Base-by-base conservation (phyloP, 768 basidiomycete species). In the Neoboletus magnificus region DNA sequence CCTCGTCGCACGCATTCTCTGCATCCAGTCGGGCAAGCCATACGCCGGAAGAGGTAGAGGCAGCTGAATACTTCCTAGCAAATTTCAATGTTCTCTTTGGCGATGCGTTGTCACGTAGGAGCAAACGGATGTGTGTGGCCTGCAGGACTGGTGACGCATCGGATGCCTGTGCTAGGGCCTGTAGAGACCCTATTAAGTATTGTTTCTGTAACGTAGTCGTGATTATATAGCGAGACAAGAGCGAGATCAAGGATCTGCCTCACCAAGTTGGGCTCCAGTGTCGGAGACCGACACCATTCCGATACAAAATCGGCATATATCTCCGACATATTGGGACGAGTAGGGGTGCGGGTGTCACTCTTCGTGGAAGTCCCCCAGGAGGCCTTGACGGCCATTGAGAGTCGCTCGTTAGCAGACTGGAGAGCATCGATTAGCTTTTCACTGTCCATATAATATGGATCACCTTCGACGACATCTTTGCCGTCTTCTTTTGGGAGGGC, bases 1-100 rank as follows among this genome's bases (percentile, higher is more conserved):
- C 66, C 9, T 48, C 51, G 37, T 61, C 59, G 48, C 64, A 67
- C 9, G 57, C 57, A 35, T 65, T 52, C 59, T 85, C 83, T 5
- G 75, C 76, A 22, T 71, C 72, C 13, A 87, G 71, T 27, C 82
- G 72, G 16, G 77, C 76, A 13, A 82, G 66, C 83, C 85, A 88
- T 27, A 87, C 74, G 18, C 59, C 59, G 22, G 79, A 70, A 43
- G 76, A 73, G 2, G 64, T 40, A 32, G 74, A 73, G 36, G 63
- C 66, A 52, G 67, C 62, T 3, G 81, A 77, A 64, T 85, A 85
- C 60, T 77, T 77, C 49, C 73, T 71, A 11, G 80, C 79, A 13
- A 72, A 62, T 37, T 64, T 68, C 49, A 79, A 53, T 11, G 76
- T 66, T 65, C 75, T 77, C 30, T 58, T 57, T 52, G 69, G 70